phyloP scores from a whole-genome alignment of 2,329 filamentous ascomycete species.

The Plenodomus tracheiphilus region DNA sequence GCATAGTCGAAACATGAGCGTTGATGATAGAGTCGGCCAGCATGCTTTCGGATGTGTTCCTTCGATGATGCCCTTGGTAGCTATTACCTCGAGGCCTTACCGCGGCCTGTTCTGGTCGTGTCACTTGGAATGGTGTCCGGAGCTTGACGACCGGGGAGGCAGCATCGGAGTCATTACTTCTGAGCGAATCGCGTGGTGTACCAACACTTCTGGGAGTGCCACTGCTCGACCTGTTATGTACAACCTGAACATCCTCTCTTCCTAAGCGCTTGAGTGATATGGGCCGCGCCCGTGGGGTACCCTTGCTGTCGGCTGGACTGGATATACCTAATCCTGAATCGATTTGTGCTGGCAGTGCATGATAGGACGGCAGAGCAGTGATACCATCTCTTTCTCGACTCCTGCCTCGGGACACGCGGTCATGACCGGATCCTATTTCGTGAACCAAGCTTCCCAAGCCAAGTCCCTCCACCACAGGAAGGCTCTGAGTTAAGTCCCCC shows the following conservation, averaged over 20 bases:
- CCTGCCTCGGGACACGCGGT: conserved; percentile 8
- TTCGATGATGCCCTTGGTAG: conserved; percentile 12
- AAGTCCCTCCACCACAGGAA: conserved; percentile 4
- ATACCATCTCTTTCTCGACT: conserved; percentile 15
- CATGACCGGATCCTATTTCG: background rate
- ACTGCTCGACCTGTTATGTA: conserved; percentile 24
- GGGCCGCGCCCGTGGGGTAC: conserved; percentile 21
- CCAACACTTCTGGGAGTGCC: conserved; percentile 17
- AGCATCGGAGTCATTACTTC: conserved; percentile 12
- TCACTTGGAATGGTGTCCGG: conserved; percentile 6
- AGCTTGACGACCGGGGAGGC: conserved; percentile 6
- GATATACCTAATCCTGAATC: conserved; percentile 8
- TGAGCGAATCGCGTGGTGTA: conserved; percentile 6
- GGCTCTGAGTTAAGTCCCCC: conserved; percentile 19
- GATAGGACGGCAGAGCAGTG: conserved; percentile 19
- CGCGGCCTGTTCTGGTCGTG: background rate
- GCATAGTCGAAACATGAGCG: conserved; percentile 35
- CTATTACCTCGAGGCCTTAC: background rate
- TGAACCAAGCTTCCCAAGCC: conserved; percentile 10
- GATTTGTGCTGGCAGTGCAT: conserved; percentile 8
- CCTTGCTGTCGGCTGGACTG: conserved; percentile 1
- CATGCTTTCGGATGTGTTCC: conserved; percentile 29
- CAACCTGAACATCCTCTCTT: conserved; percentile 23
- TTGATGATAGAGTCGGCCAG: conserved; percentile 34
- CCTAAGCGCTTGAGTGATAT: conserved; percentile 29